phyloP scores from a whole-genome alignment of 148 eudicot genomes.

The Chenopodium berlandieri region DNA sequence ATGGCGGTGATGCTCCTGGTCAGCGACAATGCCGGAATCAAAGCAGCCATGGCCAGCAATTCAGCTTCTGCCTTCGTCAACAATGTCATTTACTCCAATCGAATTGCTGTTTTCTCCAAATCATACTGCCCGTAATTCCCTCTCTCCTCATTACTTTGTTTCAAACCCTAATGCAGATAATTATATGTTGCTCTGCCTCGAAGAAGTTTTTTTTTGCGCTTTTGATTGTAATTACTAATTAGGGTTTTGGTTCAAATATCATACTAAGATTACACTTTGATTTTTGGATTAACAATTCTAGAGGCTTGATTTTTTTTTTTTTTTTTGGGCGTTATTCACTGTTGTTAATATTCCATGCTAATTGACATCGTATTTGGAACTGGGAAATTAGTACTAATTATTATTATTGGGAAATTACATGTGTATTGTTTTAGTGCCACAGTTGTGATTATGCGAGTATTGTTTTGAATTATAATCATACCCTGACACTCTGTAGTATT shows the following conservation, averaged over 20 bases:
- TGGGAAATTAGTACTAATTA: too few species aligned
- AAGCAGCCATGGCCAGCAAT: conserved; percentile 48
- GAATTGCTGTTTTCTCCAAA: conserved; percentile 91
- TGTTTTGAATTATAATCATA: too few species aligned
- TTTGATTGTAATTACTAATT: neutral
- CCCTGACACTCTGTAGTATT: too few species aligned
- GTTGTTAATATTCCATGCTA: too few species aligned
- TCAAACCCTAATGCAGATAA: neutral
- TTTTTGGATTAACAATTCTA: neutral
- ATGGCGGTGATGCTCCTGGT: neutral
- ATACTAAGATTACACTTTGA: neutral
- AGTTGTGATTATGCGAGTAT: too few species aligned
- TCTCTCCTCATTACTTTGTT: neutral
- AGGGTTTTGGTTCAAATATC: neutral
- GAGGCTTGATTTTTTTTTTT: too few species aligned
- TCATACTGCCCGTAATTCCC: conserved; percentile 80
- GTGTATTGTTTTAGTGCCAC: too few species aligned
- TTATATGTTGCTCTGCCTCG: neutral
- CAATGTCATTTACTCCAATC: conserved; percentile 79
- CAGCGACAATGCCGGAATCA: conserved; percentile 10
- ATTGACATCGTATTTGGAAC: too few species aligned
- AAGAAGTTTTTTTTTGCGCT: neutral
- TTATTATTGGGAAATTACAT: too few species aligned
- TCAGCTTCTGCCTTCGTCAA: conserved; percentile 87
- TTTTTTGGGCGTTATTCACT: too few species aligned